These are phyloP conservation scores for Chrysanthemum lavandulifolium DNA, from an alignment of 129 eudicot genomes.

Conservation along the genomic window DNA sequence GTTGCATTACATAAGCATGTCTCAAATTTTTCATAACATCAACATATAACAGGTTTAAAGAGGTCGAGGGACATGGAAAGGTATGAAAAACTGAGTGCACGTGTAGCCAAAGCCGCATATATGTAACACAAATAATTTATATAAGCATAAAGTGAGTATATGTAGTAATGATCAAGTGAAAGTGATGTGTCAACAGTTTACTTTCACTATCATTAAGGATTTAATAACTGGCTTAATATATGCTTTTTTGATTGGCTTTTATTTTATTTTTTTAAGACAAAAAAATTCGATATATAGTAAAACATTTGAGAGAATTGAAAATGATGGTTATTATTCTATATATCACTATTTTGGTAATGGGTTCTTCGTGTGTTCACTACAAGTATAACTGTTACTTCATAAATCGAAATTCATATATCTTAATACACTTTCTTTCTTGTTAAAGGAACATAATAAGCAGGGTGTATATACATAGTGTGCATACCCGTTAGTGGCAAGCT, in stretches of 20 bases:
- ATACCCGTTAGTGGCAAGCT: conserved; percentile 89
- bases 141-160: conserved; percentile 21
- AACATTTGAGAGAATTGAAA: background rate
- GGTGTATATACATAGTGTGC: background rate
- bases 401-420: too few relatives aligned
- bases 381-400: too few relatives aligned
- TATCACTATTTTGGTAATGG: background rate
- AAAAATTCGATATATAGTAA: background rate
- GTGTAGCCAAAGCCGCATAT: conserved; percentile 1
- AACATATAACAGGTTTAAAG: background rate
- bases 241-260: conserved; percentile 17
- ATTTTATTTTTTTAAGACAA: background rate
- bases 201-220: conserved; percentile 8
- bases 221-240: background rate
- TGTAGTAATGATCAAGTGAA: conserved; percentile 10
- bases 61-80: background rate
- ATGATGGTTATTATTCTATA: background rate
- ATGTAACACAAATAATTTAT: background rate
- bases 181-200: conserved; percentile 16
- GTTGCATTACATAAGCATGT: background rate
- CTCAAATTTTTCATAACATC: too few relatives aligned
- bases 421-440: background rate
- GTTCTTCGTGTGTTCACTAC: too few relatives aligned
- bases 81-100: conserved; percentile 8
- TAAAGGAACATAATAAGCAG: background rate